Percentiles rank a stretch among this genome's conserved stretches.
These are phyloP conservation scores for Saccharomyces mikatae DNA, from an alignment of 805 yeast species.

Conservation along the genomic window DNA sequence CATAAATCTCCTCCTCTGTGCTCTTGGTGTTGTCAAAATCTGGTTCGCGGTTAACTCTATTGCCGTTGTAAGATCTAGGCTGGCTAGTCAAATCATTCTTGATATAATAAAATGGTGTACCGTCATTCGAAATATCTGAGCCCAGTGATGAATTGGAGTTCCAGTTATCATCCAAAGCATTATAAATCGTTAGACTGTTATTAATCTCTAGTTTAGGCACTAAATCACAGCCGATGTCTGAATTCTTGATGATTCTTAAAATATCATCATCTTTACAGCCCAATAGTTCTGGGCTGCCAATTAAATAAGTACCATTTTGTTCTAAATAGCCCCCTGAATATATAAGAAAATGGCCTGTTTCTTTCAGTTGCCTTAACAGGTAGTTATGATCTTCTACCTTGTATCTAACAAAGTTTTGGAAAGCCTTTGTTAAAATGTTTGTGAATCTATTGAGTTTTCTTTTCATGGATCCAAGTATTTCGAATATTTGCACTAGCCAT, in stretches of 20 bases:
- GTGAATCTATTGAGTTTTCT: slow-evolving; percentile 78
- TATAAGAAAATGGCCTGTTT: slow-evolving; percentile 66
- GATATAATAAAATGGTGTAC: slow-evolving; percentile 19
- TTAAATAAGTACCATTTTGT: slow-evolving; percentile 66
- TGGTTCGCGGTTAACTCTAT: slow-evolving; percentile 6
- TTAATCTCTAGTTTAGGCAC: slow-evolving; percentile 27
- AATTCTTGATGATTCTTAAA: slow-evolving; percentile 36
- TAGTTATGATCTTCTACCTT: slow-evolving; percentile 44
- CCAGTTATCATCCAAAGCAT: slow-evolving; percentile 17
- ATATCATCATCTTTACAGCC: slow-evolving; percentile 37
- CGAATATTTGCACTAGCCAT: slow-evolving; percentile 63
- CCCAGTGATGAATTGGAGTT: slow-evolving; percentile 22
- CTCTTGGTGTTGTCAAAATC: slow-evolving; percentile 27
- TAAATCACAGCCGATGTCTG: slow-evolving; percentile 45
- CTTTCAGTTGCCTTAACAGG: slow-evolving; percentile 48
- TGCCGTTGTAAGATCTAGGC: slow-evolving; percentile 3
- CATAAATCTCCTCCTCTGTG: slow-evolving; percentile 25
- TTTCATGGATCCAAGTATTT: slow-evolving; percentile 65
- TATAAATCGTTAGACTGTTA: slow-evolving; percentile 23
- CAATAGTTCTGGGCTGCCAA: slow-evolving; percentile 52
- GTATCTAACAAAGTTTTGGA: slow-evolving; percentile 64
- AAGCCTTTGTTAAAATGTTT: slow-evolving; percentile 54
- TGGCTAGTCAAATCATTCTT: slow-evolving; percentile 8
- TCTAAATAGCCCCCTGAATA: slow-evolving; percentile 63
- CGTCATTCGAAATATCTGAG: slow-evolving; percentile 24